Evolutionary conservation across 805 yeast species (phyloP), one percentile per base, ranked within the genome.

Genomic region (Saccharomycopsis synnaedendra): DNA sequence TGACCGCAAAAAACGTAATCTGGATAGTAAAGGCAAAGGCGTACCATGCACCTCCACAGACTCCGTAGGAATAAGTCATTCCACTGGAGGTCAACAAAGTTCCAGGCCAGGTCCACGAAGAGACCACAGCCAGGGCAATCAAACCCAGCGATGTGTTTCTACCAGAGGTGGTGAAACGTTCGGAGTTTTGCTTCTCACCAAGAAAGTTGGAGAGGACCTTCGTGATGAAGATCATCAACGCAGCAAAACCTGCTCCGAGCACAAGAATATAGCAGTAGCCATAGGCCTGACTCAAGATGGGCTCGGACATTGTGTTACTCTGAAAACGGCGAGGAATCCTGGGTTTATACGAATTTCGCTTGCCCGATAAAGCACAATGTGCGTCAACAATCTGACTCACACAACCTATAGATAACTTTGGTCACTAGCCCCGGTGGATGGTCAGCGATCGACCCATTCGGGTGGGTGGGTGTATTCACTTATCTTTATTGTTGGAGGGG

Each of bases 121-220:
- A 62, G 5, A 70, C 70, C n/a, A 68, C 66, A 9, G 71, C 69
- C 34, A 68, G 64, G 19, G 68, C 65, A 32, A 69, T 64, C 35
- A 71, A 54, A 39, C 73, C 74, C 10, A 69, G 60, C 39, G 66
- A 64, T 40, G 69, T 66, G 43, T 62, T 60, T 59, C 75, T 63
- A 5, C 68, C 64, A 5, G 75, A 74, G 5, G 74, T 67, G 4
- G 69, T 60, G 51, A 70, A 69, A 57, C 64, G 66, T 43, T 71
- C 75, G 5, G 60, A 67, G 45, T 66, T 64, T 52, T 67, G 70
- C 29, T 60, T 60, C 48, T 70, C 68, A 34, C 69, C 68, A 19
- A 60, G 57, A 52, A 58, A 67, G 40, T 55, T 61, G 9, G 60
- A 57, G 33, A 68, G 54, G 6, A 63, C 49, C 47, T 55, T 58